Percentiles rank a stretch among this genome's conserved stretches.
These are phyloP conservation scores for Choanephora cucurbitarum DNA, from an alignment of 371 early-diverging fungal genomes.

Conservation along the genomic window DNA sequence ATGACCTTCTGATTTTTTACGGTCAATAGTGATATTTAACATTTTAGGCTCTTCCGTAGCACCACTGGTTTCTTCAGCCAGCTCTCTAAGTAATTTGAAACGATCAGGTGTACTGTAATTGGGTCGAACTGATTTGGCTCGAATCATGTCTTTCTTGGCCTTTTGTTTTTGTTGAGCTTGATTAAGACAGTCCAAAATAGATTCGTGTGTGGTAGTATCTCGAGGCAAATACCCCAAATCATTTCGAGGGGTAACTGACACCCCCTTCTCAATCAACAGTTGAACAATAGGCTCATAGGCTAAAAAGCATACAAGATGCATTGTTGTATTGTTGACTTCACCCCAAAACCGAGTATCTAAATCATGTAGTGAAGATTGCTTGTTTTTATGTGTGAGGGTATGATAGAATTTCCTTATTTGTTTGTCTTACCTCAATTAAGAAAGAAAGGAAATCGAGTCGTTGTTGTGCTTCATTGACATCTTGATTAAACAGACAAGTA, in stretches of 20 bases:
- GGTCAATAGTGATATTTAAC: conserved; percentile 7
- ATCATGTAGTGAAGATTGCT: conserved; percentile 34
- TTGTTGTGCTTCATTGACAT: conserved; percentile 1
- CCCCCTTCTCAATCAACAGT: conserved; percentile 24
- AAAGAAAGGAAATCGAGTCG: conserved; percentile 16
- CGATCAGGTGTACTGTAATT: conserved; percentile 29
- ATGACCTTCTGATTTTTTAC: conserved; percentile 15
- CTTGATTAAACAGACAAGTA: conserved; percentile 10
- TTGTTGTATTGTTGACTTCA: conserved; percentile 27
- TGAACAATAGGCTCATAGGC: conserved; percentile 3
- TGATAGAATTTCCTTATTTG: not conserved
- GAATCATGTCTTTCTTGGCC: not conserved
- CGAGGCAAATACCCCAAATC: conserved; percentile 27
- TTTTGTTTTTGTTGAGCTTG: conserved; percentile 1
- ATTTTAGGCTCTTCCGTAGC: conserved; percentile 2
- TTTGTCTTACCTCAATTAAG: conserved; percentile 31
- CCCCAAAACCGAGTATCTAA: conserved; percentile 37
- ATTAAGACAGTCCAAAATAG: not conserved
- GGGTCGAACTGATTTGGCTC: conserved; percentile 11
- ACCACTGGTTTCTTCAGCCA: conserved; percentile 22
- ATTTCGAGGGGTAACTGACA: conserved; percentile 18
- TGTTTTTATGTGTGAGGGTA: not conserved
- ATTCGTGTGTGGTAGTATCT: conserved; percentile 8
- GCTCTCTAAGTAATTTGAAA: conserved; percentile 23
- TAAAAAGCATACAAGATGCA: conserved; percentile 31